Evolutionary conservation across 164 flowering plant genomes (phyloP).

Genomic region (Piper longum): DNA sequence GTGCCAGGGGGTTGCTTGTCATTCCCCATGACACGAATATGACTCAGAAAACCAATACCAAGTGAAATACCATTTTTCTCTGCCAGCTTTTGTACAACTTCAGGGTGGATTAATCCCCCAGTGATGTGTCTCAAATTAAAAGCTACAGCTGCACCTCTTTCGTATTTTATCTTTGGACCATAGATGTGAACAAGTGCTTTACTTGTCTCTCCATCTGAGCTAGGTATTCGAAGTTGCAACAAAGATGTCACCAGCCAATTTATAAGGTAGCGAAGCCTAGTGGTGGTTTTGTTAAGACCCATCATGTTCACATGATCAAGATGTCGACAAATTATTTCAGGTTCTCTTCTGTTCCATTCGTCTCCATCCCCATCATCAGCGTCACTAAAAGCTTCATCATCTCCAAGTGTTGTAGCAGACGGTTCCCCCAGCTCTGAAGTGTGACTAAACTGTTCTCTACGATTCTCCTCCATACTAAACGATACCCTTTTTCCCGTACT

Average conservation of each 20-base stretch:
- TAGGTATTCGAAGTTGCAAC: conserved; percentile 40
- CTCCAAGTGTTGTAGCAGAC: conserved; percentile 42
- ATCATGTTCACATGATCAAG: conserved; percentile 63
- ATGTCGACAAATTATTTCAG: conserved; percentile 41
- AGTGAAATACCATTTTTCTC: conserved; percentile 49
- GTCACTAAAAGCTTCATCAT: conserved; percentile 33
- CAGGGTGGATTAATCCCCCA: conserved; percentile 41
- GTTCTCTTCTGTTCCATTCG: conserved; percentile 40
- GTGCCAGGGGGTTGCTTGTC: conserved; percentile 20
- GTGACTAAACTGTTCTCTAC: conserved; percentile 27
- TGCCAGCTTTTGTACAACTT: conserved; percentile 58
- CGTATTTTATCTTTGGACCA: conserved; percentile 61
- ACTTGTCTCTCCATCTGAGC: conserved; percentile 18
- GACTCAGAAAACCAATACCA: conserved; percentile 41
- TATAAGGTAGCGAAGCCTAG: conserved; percentile 43
- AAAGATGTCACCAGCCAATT: conserved; percentile 79
- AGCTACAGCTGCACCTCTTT: conserved; percentile 63
- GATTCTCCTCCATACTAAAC: conserved; percentile 59
- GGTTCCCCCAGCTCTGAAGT: conserved; percentile 50
- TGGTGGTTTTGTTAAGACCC: conserved; percentile 55
- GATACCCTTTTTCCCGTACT: conserved; percentile 71
- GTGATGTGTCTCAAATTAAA: conserved; percentile 51
- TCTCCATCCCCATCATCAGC: conserved; percentile 30
- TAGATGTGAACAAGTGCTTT: conserved; percentile 46
- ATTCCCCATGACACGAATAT: conserved; percentile 24